A percentile compares a stretch with the other conserved stretches of the same genome.
These are phyloP conservation scores for Monilinia aucupariae DNA, from an alignment of 2,329 filamentous ascomycete genomes.

Conservation along the genomic window DNA sequence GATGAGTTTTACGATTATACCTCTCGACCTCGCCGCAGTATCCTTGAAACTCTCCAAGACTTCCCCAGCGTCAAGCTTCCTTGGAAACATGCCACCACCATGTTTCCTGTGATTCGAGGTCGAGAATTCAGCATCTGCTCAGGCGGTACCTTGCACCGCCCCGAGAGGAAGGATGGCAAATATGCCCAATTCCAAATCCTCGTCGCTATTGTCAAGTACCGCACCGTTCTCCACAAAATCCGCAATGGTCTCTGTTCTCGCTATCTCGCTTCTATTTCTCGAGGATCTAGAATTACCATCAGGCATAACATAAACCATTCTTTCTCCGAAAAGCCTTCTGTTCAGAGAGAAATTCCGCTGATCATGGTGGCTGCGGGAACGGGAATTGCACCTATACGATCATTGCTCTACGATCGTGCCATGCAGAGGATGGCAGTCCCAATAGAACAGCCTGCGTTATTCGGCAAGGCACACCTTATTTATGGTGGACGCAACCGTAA, in stretches of 20 bases:
- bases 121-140: slow-evolving; percentile 91
- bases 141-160: slow-evolving; percentile 44
- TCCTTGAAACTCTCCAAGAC: slow-evolving; percentile 86
- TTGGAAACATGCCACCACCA: slow-evolving; percentile 61
- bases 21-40: slow-evolving; percentile 80
- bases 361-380: slow-evolving; percentile 81
- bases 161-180: too few species aligned
- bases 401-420: slow-evolving; percentile 71
- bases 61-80: slow-evolving; percentile 82
- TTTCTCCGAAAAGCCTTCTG: slow-evolving; percentile 47
- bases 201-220: slow-evolving; percentile 85
- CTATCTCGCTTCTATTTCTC: slow-evolving; percentile 69
- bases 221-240: slow-evolving; percentile 76
- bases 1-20: slow-evolving; percentile 97
- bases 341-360: slow-evolving; percentile 47
- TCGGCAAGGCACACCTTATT: slow-evolving; percentile 53
- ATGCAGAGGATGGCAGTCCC: not conserved
- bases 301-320: slow-evolving; percentile 49
- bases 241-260: slow-evolving; percentile 85
- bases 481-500: slow-evolving; percentile 74
- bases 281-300: slow-evolving; percentile 21
- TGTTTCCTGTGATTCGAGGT: slow-evolving; percentile 79
- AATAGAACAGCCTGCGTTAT: slow-evolving; percentile 28
- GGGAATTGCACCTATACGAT: slow-evolving; percentile 77
- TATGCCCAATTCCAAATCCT: slow-evolving; percentile 56